Conservation (phyloP, 2,329 filamentous ascomycete genomes). For the Pestalotiopsis sp. region DNA sequence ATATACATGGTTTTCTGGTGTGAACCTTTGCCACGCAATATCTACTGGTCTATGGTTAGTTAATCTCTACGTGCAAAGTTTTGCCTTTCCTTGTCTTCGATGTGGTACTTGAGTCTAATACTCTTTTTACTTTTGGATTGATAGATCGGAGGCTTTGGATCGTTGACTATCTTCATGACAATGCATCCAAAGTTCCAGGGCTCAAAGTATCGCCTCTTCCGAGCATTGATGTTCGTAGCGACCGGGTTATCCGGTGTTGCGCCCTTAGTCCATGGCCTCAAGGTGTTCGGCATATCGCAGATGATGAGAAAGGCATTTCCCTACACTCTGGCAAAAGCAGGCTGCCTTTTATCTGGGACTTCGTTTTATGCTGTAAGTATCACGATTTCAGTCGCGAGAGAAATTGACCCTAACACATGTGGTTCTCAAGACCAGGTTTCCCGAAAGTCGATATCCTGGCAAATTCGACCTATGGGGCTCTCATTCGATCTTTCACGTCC, state of each 20-base stretch:
- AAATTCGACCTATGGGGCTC: background rate
- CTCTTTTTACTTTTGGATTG: background rate
- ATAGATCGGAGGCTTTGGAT: background rate
- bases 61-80: background rate
- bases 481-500: background rate
- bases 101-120: background rate
- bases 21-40: background rate
- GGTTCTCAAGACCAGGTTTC: background rate
- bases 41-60: background rate
- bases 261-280: background rate
- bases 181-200: background rate
- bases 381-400: background rate
- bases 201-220: background rate
- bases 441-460: background rate
- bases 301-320: background rate
- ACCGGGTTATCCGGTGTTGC: background rate
- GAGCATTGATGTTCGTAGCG: background rate
- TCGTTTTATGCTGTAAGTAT: background rate
- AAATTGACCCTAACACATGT: background rate
- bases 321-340: background rate
- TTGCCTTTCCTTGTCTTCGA: background rate
- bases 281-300: background rate
- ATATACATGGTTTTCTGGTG: background rate
- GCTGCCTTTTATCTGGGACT: background rate
- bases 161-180: background rate